Base-by-base conservation (phyloP, 148 eudicot genomes). In the Chenopodium album region DNA sequence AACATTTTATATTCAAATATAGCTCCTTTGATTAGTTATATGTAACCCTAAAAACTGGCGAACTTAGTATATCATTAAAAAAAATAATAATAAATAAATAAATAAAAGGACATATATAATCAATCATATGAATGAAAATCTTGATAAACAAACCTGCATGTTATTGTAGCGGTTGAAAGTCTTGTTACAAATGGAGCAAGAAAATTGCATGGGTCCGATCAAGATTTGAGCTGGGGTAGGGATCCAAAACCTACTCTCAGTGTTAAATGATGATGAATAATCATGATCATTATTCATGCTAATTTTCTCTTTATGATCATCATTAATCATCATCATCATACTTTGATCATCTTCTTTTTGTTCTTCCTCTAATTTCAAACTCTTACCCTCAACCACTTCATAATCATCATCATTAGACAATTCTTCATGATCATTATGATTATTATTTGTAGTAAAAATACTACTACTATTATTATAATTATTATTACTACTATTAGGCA, bases 171-270 rank as follows among this genome's bases (percentile, higher is more conserved):
- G 85, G 79, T 90, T 90, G 90, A 92, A 92, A 88, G 89, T 89
- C 78, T 92, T 92, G 89, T 78, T 89, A 76, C 94, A 92, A 83
- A 92, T 87, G 47, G 90, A 81, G 85, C 94, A 92, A 81, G 89
- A 81, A 92, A 92, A 92, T 71, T 92, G 93, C 94, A 92, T 90
- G 56, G 94, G 91, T 28, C 94, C 94, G 48, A 90, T 88, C 48
- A 92, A 83, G 76, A 92, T 92, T 80, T 92, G 94, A 7, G 94
- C 84, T 79, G 89, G 87, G n/a, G 91, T 92, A 63, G 94, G 94
- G 11, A 92, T 92, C 94, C 94, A 92, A 86, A 89, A 92, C 79
- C 92, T 92, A 73, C 83, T 85, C 71, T 85, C 82, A 56, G 69
- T 71, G 63, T 85, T 87, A 8, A 84, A 77, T 34, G 81, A 83